Percentiles rank a stretch among this genome's conserved stretches.
Evolutionary conservation across 768 basidiomycete species (phyloP).

Genomic region (Lactarius psammicola): DNA sequence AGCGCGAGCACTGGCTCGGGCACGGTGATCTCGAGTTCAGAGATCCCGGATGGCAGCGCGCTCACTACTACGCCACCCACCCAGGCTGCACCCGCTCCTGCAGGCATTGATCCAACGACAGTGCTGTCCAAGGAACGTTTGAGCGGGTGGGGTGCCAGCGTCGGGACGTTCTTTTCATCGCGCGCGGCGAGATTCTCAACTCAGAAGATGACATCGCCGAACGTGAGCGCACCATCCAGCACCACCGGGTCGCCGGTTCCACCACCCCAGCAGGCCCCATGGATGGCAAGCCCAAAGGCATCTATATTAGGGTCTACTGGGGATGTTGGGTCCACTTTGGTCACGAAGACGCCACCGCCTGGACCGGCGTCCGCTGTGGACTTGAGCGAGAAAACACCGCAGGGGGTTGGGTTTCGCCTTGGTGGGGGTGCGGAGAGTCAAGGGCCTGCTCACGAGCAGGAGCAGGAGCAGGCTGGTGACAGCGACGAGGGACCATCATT

Average conservation of each 20-base stretch:
- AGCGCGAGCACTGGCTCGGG: slow-evolving; percentile 30
- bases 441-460: neutral
- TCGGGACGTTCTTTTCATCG: slow-evolving; percentile 29
- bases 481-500: slow-evolving; percentile 24
- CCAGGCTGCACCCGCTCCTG: neutral
- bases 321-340: neutral
- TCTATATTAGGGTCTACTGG: slow-evolving; percentile 1
- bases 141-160: slow-evolving; percentile 26
- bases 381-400: slow-evolving; percentile 13
- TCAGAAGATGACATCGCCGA: slow-evolving; percentile 12
- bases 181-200: slow-evolving; percentile 21
- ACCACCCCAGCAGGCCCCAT: slow-evolving; percentile 5
- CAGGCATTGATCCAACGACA: slow-evolving; percentile 31
- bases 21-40: slow-evolving; percentile 35
- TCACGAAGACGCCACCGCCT: slow-evolving; percentile 2
- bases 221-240: slow-evolving; percentile 13
- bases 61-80: slow-evolving; percentile 19
- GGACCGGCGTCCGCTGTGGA: neutral
- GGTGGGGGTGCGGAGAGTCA: slow-evolving; percentile 1
- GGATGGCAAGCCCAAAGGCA: neutral
- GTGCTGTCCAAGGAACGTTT: slow-evolving; percentile 25
- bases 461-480: neutral
- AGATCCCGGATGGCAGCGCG: slow-evolving; percentile 27
- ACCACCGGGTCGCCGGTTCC: slow-evolving; percentile 12
- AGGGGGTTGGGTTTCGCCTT: neutral